phyloP scores from a whole-genome alignment of 2,329 filamentous ascomycete species.

The Fusarium dlaminii region DNA sequence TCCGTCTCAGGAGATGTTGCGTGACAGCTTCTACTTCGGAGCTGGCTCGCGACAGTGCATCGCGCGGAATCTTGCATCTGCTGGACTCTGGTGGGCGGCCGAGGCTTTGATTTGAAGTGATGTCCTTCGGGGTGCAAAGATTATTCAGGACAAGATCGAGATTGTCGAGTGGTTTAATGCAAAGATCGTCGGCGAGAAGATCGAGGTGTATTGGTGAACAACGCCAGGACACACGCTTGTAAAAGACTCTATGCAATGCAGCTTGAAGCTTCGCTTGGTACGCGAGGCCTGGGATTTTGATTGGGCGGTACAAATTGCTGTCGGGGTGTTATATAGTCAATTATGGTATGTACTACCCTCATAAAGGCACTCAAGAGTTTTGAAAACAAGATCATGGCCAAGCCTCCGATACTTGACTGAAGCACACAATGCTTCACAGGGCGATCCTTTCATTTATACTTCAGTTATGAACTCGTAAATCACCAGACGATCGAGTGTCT shows the following conservation, averaged over 20 bases:
- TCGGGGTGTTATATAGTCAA: accelerated
- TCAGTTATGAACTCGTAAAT: not conserved
- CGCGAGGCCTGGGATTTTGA: accelerated
- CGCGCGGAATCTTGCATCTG: not conserved
- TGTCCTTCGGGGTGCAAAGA: not conserved
- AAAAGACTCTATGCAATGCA: accelerated
- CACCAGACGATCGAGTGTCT: accelerated
- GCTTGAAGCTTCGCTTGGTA: not conserved
- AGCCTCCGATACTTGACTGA: not conserved
- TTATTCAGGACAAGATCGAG: too few relatives aligned
- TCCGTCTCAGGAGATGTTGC: not conserved
- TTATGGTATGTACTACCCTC: not conserved
- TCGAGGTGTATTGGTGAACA: not conserved
- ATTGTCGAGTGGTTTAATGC: not conserved
- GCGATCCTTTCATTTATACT: accelerated
- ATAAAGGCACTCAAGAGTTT: not conserved
- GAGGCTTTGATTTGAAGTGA: not conserved
- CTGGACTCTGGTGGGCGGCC: not conserved
- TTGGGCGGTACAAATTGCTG: accelerated
- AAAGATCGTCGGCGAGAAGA: not conserved
- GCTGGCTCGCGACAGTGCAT: not conserved
- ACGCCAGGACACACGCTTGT: accelerated
- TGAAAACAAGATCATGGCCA: accelerated
- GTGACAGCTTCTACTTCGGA: not conserved
- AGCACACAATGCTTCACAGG: not conserved